phyloP scores from a whole-genome alignment of 225 moss, liverwort and hornwort genomes.

The Marchantia polymorpha region DNA sequence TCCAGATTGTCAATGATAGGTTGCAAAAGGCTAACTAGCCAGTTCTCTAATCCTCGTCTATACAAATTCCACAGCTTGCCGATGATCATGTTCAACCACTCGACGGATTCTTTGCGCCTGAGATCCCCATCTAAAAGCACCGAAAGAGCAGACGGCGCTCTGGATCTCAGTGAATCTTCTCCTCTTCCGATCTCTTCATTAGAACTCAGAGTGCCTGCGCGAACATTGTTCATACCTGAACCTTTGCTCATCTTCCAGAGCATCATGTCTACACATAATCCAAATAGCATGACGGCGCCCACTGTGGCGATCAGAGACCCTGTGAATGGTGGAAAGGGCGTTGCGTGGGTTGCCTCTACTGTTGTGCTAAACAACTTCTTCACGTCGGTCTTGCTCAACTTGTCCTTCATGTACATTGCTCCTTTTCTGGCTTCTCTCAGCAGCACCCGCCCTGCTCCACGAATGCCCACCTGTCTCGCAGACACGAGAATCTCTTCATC shows the following conservation, averaged over 20 bases:
- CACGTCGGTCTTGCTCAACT: constrained; percentile 21
- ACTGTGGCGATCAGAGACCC: constrained; percentile 22
- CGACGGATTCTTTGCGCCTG: constrained; percentile 87
- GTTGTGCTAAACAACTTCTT: constrained; percentile 27
- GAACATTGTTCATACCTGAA: constrained; percentile 14
- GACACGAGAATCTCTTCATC: neutral
- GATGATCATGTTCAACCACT: constrained; percentile 97
- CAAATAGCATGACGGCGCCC: constrained; percentile 15
- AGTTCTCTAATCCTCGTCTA: constrained; percentile 63
- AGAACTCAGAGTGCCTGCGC: neutral
- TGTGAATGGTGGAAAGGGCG: constrained; percentile 29
- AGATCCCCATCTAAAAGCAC: constrained; percentile 71
- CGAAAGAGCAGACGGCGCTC: constrained; percentile 69
- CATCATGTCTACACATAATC: constrained; percentile 33
- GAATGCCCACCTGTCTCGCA: neutral
- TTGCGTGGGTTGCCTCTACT: constrained; percentile 1
- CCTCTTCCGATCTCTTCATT: neutral
- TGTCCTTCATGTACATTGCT: constrained; percentile 2
- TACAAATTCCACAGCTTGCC: constrained; percentile 96
- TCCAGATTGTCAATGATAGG: constrained; percentile 90
- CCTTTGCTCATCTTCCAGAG: constrained; percentile 27
- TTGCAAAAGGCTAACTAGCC: constrained; percentile 64
- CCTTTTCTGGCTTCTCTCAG: constrained; percentile 23
- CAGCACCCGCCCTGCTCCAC: neutral
- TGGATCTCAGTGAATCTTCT: constrained; percentile 18